Conservation (phyloP, 2,329 filamentous ascomycete genomes). For the Rhinocladiella mackenziei region DNA sequence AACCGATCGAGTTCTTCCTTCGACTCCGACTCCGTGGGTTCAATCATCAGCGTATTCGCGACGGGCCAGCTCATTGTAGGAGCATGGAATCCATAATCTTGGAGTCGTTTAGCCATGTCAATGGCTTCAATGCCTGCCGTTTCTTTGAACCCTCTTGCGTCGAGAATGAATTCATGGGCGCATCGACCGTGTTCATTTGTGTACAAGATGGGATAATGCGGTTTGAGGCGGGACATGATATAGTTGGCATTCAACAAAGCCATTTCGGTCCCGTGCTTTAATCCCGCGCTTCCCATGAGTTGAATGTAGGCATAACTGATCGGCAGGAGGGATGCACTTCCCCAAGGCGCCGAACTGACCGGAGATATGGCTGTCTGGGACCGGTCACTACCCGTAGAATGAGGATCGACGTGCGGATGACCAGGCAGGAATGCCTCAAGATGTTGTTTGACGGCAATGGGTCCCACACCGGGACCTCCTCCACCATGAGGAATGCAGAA, state of each 20-base stretch:
- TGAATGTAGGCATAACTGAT: conserved; percentile 96
- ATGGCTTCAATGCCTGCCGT: conserved; percentile 82
- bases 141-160: conserved; percentile 79
- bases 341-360: conserved; percentile 77
- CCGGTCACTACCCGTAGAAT: conserved; percentile 28
- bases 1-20: conserved; percentile 92
- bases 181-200: conserved; percentile 84
- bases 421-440: conserved; percentile 72
- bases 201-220: conserved; percentile 88
- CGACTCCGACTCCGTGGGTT: conserved; percentile 90
- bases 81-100: conserved; percentile 96
- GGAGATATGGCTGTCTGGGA: conserved; percentile 57
- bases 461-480: conserved; percentile 87
- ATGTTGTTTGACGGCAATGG: conserved; percentile 84
- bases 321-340: conserved; percentile 84
- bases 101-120: conserved; percentile 91
- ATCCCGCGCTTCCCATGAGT: conserved; percentile 79
- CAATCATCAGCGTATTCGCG: conserved; percentile 93
- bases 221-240: conserved; percentile 79
- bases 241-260: conserved; percentile 97
- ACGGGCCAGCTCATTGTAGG: conserved; percentile 98
- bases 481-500: conserved; percentile 98
- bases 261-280: conserved; percentile 85
- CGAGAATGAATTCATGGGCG: conserved; percentile 96
- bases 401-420: conserved; percentile 56